Base-by-base conservation (phyloP, 2,329 filamentous ascomycete species). In the Cryoendolithus antarcticus region DNA sequence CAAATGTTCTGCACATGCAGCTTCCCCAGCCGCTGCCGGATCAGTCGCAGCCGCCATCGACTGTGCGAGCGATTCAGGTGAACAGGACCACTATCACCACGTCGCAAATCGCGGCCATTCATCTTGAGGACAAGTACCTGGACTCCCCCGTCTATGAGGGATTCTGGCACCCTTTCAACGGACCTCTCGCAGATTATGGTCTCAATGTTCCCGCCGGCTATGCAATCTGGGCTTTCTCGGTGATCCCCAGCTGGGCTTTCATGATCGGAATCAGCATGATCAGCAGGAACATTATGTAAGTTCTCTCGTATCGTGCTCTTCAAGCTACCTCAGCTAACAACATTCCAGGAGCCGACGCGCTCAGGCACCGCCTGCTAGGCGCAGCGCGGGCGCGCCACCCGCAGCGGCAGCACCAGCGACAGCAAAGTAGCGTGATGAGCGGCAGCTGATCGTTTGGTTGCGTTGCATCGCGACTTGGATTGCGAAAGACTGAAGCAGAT, bases 211-310 rank as follows among this genome's bases (percentile, higher is more conserved):
- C 80, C 30, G 61, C 80, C 32, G 83, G 71, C 41, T 86, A 83
- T 56, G 49, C 72, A 37, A 67, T 85, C 50, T 86, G 75, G 74
- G 68, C 54, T 27, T 69, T 80, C 53, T 63, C 67, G 28, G 63
- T 67, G 58, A 66, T 79, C 48, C 76, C 76, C 3, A 76, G 70
- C 50, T 89, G 83, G 83, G 62, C 75, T 40, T 77, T 86, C 55
- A 88, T 89, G 83, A 70, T 89, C 49, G 57, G 74, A 35, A 70
- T 89, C 50, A 83, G 79, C 38, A 77, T 88, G 58, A 54, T 81
- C 47, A 85, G 77, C 69, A 72, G 82, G 56, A 73, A 68, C 42
- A 72, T 88, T 61, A 86, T 88, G 83, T 86, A 66, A 72, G 80
- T 70, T 10, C 19, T 33, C 4, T 10, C 10, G 15, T 6, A 6